Conservation (phyloP, 805 yeast genomes). For the Kazachstania kunashirensis region DNA sequence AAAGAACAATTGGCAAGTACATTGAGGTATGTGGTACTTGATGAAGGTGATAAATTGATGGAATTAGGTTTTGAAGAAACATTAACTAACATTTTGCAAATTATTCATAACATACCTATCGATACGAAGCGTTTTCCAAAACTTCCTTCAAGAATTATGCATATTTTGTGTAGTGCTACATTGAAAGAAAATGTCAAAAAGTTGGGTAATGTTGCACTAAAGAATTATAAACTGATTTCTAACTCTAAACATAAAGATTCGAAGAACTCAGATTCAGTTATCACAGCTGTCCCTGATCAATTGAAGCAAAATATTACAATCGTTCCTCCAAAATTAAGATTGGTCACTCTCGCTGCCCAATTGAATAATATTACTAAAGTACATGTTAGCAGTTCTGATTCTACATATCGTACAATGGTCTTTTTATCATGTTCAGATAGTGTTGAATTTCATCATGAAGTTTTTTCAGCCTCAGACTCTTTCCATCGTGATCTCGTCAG, state of each 20-base stretch:
- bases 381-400: slow-evolving; percentile 15
- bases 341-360: slow-evolving; percentile 67
- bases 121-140: slow-evolving; percentile 36
- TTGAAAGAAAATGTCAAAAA: slow-evolving; percentile 71
- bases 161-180: slow-evolving; percentile 90
- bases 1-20: slow-evolving; percentile 47
- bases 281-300: slow-evolving; percentile 80
- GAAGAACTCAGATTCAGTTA: slow-evolving; percentile 31
- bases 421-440: slow-evolving; percentile 92
- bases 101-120: slow-evolving; percentile 40
- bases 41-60: slow-evolving; percentile 94
- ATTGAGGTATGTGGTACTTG: slow-evolving; percentile 79
- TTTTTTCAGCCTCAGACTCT: slow-evolving; percentile 49
- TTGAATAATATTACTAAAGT: slow-evolving; percentile 40
- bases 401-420: slow-evolving; percentile 55
- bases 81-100: slow-evolving; percentile 59
- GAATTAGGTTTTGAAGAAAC: slow-evolving; percentile 97
- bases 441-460: slow-evolving; percentile 85
- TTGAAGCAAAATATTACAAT: slow-evolving; percentile 68
- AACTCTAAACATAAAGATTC: slow-evolving; percentile 18
- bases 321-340: slow-evolving; percentile 85
- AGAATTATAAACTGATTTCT: slow-evolving; percentile 63
- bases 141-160: slow-evolving; percentile 63
- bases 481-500: slow-evolving; percentile 29
- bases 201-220: slow-evolving; percentile 67